A percentile compares a stretch with the other conserved stretches of the same genome.
phyloP scores from a whole-genome alignment of 441 rosid genomes.

The Eutrema salsugineum region DNA sequence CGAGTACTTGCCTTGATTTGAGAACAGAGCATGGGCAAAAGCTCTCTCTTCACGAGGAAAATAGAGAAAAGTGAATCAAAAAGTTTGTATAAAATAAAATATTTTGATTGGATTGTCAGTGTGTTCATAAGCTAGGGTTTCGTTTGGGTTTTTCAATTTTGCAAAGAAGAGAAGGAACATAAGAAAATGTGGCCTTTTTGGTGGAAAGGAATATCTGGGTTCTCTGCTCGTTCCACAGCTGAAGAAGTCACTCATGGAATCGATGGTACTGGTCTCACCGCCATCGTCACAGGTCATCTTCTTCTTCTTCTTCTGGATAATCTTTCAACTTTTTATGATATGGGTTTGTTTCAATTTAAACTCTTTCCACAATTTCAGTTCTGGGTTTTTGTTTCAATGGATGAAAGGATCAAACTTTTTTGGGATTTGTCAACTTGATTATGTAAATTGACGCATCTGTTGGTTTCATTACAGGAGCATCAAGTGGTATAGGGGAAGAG shows the following conservation, averaged over 20 bases:
- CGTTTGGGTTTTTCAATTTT: not conserved
- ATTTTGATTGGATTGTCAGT: not conserved
- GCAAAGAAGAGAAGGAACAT: not conserved
- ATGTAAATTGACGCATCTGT: not conserved
- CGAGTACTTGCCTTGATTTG: not conserved
- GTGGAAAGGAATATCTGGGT: conserved; percentile 54
- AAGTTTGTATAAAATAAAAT: not conserved
- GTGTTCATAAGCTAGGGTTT: conserved; percentile 13
- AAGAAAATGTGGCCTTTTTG: conserved; percentile 43
- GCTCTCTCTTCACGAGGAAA: not conserved
- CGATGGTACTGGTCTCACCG: conserved; percentile 55
- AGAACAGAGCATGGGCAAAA: not conserved
- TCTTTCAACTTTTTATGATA: not conserved
- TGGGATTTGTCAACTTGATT: not conserved
- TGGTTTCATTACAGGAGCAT: conserved; percentile 43
- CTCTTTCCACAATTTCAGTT: not conserved
- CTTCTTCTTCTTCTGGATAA: not conserved
- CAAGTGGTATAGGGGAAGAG: conserved; percentile 69
- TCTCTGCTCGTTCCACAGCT: conserved; percentile 51
- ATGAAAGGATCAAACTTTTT: conserved; percentile 2
- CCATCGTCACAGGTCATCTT: conserved; percentile 47
- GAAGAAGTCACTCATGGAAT: conserved; percentile 59
- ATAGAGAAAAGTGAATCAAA: not conserved
- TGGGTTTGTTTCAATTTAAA: not conserved
- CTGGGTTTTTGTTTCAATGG: not conserved